Conservation (phyloP, 2,329 filamentous ascomycete species). For the Fusarium camptoceras region DNA sequence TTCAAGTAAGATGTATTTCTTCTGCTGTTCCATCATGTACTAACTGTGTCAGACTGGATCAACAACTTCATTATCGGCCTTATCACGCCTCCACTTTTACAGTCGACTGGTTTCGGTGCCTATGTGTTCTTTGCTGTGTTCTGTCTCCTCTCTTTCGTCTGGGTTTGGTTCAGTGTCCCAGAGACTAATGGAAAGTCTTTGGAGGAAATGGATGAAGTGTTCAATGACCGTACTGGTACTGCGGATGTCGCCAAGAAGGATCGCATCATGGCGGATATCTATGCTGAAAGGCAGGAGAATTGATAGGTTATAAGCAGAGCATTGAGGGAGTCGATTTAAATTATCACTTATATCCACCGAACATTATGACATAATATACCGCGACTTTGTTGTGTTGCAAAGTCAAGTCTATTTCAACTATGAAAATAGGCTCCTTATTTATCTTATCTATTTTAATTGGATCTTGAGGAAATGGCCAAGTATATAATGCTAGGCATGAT, state of each 20-base stretch:
- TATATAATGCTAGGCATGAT: no score
- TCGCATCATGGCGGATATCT: no score
- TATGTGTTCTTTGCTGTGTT: slow-evolving; percentile 71
- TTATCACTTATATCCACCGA: no score
- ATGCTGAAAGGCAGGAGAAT: no score
- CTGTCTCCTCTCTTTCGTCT: slow-evolving; percentile 65
- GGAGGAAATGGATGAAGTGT: slow-evolving; percentile 64
- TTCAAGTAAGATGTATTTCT: slow-evolving; percentile 53
- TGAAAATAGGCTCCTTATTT: no score
- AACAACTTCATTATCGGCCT: slow-evolving; percentile 69
- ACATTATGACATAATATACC: no score
- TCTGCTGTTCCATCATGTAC: background rate
- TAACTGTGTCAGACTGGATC: slow-evolving; percentile 60
- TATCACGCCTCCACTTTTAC: slow-evolving; percentile 59
- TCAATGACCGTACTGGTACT: slow-evolving; percentile 44
- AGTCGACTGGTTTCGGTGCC: slow-evolving; percentile 61
- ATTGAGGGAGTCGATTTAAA: no score
- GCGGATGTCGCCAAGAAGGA: slow-evolving; percentile 32
- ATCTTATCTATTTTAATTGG: no score
- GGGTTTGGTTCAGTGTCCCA: slow-evolving; percentile 65
- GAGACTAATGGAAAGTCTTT: slow-evolving; percentile 67
- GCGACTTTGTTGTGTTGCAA: no score
- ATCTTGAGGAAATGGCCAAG: no score
- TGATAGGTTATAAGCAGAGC: no score
- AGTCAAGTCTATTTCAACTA: no score